Evolutionary conservation across 108 stramenopile genomes (phyloP).

Genomic region (Thalassiosira profunda): DNA sequence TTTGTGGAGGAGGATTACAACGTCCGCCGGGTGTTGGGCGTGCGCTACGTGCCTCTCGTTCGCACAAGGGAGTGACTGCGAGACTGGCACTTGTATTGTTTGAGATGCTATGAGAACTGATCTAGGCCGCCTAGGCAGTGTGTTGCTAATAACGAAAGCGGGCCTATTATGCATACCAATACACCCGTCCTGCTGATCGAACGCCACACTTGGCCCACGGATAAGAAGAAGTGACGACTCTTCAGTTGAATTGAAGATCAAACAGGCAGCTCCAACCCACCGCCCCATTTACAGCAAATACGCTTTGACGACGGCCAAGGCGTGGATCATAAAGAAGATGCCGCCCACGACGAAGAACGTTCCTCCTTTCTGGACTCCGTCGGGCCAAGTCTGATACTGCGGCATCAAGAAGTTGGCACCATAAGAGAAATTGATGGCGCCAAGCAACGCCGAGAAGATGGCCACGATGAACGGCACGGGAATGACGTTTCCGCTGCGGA

Average conservation of each 20-base stretch:
- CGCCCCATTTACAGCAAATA: too few species aligned
- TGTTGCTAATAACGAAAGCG: too few species aligned
- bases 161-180: too few species aligned
- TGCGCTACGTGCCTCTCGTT: conserved; percentile 91
- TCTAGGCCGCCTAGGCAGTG: too few species aligned
- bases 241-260: too few species aligned
- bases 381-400: background rate
- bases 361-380: conserved; percentile 6
- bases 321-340: conserved; percentile 6
- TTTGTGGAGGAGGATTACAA: conserved; percentile 69
- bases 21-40: conserved; percentile 70
- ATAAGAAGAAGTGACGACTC: too few species aligned
- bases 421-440: conserved; percentile 15
- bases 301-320: conserved; percentile 5
- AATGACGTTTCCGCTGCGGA: conserved; percentile 12
- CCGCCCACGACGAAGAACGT: conserved; percentile 11
- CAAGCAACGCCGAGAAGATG: conserved; percentile 8
- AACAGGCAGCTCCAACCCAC: too few species aligned
- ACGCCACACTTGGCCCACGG: too few species aligned
- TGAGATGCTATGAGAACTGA: too few species aligned
- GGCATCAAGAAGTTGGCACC: conserved; percentile 13
- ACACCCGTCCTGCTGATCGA: too few species aligned
- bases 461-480: conserved; percentile 10
- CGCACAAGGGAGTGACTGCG: too few species aligned
- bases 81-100: too few species aligned